Evolutionary conservation across 805 yeast species (phyloP).

Genomic region (Saccharomycopsis babjevae): DNA sequence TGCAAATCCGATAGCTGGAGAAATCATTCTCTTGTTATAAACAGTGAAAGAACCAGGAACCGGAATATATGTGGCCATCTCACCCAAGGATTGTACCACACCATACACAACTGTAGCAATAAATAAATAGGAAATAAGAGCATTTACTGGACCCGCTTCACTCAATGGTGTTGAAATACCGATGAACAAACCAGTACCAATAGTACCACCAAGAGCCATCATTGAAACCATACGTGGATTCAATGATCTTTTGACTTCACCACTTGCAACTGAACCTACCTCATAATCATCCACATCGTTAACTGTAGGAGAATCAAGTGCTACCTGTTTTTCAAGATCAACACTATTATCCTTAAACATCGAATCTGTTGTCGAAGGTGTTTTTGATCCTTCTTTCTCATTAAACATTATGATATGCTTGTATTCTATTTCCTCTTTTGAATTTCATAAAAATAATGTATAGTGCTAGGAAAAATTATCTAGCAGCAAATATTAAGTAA

Average conservation of each 20-base stretch:
- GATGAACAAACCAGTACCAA: slow-evolving; percentile 62
- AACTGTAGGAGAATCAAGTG: background rate
- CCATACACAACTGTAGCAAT: slow-evolving; percentile 52
- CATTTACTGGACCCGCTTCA: slow-evolving; percentile 52
- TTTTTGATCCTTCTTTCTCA: background rate
- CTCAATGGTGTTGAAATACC: slow-evolving; percentile 47
- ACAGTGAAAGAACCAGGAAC: slow-evolving; percentile 51
- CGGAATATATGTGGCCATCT: slow-evolving; percentile 66
- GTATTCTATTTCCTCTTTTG: too few relatives aligned
- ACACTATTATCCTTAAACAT: background rate
- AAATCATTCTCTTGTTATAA: slow-evolving; percentile 49
- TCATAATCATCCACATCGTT: background rate
- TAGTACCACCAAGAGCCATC: slow-evolving; percentile 68
- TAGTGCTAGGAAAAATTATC: too few relatives aligned
- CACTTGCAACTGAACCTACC: background rate
- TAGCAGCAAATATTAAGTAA: too few relatives aligned
- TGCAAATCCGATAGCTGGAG: slow-evolving; percentile 57
- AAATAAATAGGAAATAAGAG: slow-evolving; percentile 49
- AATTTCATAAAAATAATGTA: too few relatives aligned
- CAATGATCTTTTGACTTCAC: slow-evolving; percentile 43
- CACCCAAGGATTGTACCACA: slow-evolving; percentile 59
- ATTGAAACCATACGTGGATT: slow-evolving; percentile 57
- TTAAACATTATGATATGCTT: background rate
- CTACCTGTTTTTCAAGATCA: background rate
- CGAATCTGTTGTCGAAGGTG: background rate